Conservation (phyloP, 495 filamentous ascomycete genomes). For the Neurospora hispaniola region DNA sequence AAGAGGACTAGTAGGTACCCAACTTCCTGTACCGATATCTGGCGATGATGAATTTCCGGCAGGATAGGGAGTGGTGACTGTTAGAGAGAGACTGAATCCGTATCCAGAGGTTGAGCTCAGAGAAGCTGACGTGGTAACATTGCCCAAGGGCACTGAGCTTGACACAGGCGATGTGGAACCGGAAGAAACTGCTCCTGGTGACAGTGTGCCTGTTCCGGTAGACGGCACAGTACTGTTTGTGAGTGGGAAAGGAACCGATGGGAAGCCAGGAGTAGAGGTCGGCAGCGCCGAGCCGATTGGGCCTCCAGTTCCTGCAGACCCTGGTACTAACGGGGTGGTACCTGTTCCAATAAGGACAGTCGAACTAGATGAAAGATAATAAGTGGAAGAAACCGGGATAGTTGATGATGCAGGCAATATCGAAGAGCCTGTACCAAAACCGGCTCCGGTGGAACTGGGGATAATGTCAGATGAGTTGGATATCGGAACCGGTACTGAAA, state of each 20-base stretch:
- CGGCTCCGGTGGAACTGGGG: not conserved
- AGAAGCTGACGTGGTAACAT: not conserved
- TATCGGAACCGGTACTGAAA: not conserved
- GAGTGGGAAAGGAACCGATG: conserved; percentile 6
- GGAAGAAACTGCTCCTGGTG: not conserved
- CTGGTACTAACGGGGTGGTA: not conserved
- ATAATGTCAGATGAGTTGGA: not conserved
- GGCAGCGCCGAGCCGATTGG: not conserved
- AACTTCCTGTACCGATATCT: not conserved
- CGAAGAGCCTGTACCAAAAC: not conserved
- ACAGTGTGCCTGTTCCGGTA: conserved; percentile 5
- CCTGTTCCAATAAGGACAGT: not conserved
- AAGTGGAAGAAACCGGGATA: not conserved
- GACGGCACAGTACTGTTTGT: conserved; percentile 5
- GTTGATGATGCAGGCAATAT: not conserved
- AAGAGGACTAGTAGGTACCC: not conserved
- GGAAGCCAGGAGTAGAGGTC: not conserved
- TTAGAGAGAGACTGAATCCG: not conserved
- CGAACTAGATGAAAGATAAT: not conserved
- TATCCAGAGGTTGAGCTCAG: not conserved
- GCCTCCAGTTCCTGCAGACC: not conserved
- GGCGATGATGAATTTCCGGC: not conserved
- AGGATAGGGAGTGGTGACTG: not conserved
- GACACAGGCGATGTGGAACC: not conserved
- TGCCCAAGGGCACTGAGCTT: not conserved